These are phyloP conservation scores for Syzygium aromaticum DNA, from an alignment of 345 rosid species.

Conservation along the genomic window DNA sequence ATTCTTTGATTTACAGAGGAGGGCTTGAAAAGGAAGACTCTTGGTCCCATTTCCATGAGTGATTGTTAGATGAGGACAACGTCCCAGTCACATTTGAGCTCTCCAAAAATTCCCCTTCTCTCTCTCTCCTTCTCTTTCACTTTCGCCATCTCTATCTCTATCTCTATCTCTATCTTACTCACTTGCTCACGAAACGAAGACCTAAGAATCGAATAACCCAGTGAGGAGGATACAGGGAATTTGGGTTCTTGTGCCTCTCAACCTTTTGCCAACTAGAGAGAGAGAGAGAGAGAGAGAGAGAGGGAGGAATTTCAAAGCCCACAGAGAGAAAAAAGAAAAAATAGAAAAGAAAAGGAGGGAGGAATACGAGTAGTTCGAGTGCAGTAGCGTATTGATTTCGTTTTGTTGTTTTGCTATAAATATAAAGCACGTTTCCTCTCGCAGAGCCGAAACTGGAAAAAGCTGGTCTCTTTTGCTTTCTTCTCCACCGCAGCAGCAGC, in stretches of 20 bases:
- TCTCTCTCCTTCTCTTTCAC: neutral
- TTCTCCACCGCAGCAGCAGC: neutral
- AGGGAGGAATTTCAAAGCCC: neutral
- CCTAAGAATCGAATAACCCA: neutral
- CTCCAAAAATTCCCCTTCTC: neutral
- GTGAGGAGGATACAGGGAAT: neutral
- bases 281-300: neutral
- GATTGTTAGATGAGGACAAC: conserved; percentile 4
- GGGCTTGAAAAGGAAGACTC: neutral
- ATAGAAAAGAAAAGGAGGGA: neutral
- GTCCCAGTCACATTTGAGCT: neutral
- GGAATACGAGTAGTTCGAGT: neutral
- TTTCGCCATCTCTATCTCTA: neutral
- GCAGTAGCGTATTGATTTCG: neutral
- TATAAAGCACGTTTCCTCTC: neutral
- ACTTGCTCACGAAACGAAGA: neutral
- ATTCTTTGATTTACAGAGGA: too few species aligned
- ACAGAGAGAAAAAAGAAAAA: neutral
- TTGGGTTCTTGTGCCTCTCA: conserved; percentile 9
- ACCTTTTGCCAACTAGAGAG: neutral
- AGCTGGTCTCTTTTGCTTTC: neutral
- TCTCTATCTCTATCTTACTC: neutral
- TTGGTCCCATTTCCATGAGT: neutral
- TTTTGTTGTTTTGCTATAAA: neutral
- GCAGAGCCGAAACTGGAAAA: neutral